Evolutionary conservation across 2,329 filamentous ascomycete genomes (phyloP), one percentile per base, ranked within the genome.

Genomic region (Penicillium sp.): DNA sequence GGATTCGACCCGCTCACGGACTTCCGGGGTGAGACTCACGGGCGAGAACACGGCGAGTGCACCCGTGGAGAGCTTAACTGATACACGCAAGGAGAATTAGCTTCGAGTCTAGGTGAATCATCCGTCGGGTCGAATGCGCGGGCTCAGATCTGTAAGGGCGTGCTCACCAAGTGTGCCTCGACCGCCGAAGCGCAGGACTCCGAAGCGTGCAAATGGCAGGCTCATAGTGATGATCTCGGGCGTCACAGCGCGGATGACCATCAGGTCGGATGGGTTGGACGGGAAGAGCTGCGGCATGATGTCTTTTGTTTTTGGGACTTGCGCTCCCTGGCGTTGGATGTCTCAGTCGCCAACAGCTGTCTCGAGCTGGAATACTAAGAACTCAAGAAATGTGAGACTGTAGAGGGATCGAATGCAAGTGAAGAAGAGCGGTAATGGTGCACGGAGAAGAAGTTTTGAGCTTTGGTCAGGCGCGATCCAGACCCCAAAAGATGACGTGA

Each of bases 1-100:
- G 31, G 76, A 70, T n/a, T 84, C 78, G 18, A 84, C 72, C 49
- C 80, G 75, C 47, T 89, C 77, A 56, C 81, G 84, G 36, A 91
- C 85, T 52, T 87, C 84, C 3, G 86, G 81, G 3, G 92, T 97
- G 51, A 96, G 81, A 13, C 87, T 88, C 18, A 94, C 89, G 16
- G 94, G 94, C 0, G 91, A 96, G 81, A 96, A 96, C 70, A 96
- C 86, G 60, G 90, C 89, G 38, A 97, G 83, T 42, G 82, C 78
- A 51, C 91, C 91, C 9, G 85, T 86, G 52, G 84, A 81, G 62
- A 99, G 83, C 62, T 86, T 88, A 54, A 95, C 90, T 90, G 60
- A 48, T 5, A 6, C 13, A 57, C 36, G 53, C 49, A 61, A 61
- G 57, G 49, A 54, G 43, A 10, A 28, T 64, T 52, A 63, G 61